Evolutionary conservation across 2,329 filamentous ascomycete genomes (phyloP).

Genomic region (Acephala macrosclerotiorum): DNA sequence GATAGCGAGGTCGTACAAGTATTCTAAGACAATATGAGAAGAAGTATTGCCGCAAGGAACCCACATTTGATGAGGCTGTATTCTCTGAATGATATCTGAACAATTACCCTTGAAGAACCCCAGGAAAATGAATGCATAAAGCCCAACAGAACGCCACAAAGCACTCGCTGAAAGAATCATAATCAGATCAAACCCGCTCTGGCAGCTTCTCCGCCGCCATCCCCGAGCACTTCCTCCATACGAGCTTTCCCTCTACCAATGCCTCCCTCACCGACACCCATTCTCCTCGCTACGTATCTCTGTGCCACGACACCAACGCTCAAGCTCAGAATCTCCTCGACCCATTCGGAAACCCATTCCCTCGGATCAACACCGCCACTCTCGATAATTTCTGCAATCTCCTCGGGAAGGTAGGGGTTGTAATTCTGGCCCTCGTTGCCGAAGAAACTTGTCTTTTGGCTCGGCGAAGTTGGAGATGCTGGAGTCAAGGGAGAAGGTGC

Average conservation of each 20-base stretch:
- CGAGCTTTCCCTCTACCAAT: slow-evolving; percentile 68
- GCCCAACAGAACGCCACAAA: slow-evolving; percentile 5
- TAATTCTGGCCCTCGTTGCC: slow-evolving; percentile 56
- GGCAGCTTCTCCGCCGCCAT: slow-evolving; percentile 65
- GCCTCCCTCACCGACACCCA: slow-evolving; percentile 90
- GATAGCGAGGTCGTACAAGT: too few relatives aligned
- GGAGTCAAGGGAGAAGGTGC: slow-evolving; percentile 67
- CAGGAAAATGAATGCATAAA: neutral
- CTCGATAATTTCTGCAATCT: slow-evolving; percentile 86
- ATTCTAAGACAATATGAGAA: neutral
- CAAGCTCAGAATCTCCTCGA: slow-evolving; percentile 84
- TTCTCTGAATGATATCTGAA: slow-evolving; percentile 8
- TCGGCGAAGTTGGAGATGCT: slow-evolving; percentile 44
- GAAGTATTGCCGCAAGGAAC: neutral
- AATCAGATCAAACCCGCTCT: slow-evolving; percentile 57
- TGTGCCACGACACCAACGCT: slow-evolving; percentile 88
- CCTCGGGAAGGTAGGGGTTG: slow-evolving; percentile 70
- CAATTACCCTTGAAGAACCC: neutral
- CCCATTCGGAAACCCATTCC: slow-evolving; percentile 98
- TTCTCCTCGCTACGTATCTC: slow-evolving; percentile 90
- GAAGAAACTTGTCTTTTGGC: slow-evolving; percentile 40
- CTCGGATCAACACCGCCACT: slow-evolving; percentile 82
- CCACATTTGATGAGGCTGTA: neutral
- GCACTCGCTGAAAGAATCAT: slow-evolving; percentile 13
- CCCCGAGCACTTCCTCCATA: slow-evolving; percentile 61